Evolutionary conservation across 192 early-diverging fungal genomes (phyloP), one percentile per base, ranked within the genome.

Genomic region (Podila horticola): DNA sequence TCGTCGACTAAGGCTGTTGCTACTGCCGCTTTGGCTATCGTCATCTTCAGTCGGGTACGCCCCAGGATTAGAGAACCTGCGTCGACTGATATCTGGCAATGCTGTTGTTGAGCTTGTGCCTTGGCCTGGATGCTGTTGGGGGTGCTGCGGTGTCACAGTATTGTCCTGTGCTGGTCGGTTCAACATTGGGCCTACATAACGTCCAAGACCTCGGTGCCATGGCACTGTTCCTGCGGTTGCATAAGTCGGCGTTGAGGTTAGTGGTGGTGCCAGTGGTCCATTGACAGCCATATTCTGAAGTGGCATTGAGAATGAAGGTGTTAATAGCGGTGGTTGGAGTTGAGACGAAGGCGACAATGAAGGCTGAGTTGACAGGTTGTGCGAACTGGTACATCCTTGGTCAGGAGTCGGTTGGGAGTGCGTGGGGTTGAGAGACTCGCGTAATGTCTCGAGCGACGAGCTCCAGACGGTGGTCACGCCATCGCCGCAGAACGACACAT

Each of bases 401-500:
- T 45, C 15, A 13, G 41, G 4, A 17, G 52, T 55, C n/a, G 5
- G 6, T 26, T n/a, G 24, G 24, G 24, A 24, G n/a, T 9, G 12
- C 0, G 8, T 19, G 64, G 57, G 24, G 30, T 31, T 45, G 66
- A 71, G 22, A 71, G 36, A 20, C 70, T 60, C 52, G 34, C 71
- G 20, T 0, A 81, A 13, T 3, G 55, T 57, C 30, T 69, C 62
- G n/a, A 65, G 29, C 3, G 75, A 58, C 5, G 49, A 58, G 45
- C 59, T 67, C 76, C 76, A 81, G n/a, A 66, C 28, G 7, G 58
- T 62, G 2, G 71, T 81, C 15, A 81, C 66, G 33, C 76, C 76
- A 58, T 68, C 71, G 45, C 76, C 76, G 20, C 76, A 81, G 55
- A 81, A 81, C 2, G 76, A 81, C 2, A 73, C 66, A 30, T 81